Evolutionary conservation across 2,329 filamentous ascomycete species (phyloP).

Genomic region (Penicillium sp.): DNA sequence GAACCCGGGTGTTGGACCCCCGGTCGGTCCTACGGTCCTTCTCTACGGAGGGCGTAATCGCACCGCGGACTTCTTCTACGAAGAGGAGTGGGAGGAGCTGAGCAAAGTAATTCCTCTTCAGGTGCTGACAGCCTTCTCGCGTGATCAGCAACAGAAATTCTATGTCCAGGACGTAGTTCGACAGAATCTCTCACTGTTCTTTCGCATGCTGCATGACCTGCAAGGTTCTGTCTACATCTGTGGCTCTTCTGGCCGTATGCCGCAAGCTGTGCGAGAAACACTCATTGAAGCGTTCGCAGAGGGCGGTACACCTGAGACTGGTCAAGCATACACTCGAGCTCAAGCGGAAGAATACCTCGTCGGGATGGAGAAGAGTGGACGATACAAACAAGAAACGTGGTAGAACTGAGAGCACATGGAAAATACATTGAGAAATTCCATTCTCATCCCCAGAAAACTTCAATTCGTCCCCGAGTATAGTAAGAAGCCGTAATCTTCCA

Average conservation of each 20-base stretch:
- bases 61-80: constrained; percentile 73
- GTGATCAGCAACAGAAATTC: constrained; percentile 59
- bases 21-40: constrained; percentile 50
- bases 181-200: constrained; percentile 46
- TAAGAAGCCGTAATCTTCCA: too few species aligned
- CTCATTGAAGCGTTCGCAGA: constrained; percentile 55
- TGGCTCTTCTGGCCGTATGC: constrained; percentile 63
- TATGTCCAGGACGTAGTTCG: constrained; percentile 63
- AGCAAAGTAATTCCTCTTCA: constrained; percentile 41
- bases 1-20: constrained; percentile 22
- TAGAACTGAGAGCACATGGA: constrained; percentile 25
- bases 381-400: constrained; percentile 68
- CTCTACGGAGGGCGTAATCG: constrained; percentile 81
- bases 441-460: too few species aligned
- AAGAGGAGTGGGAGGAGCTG: constrained; percentile 62
- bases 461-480: too few species aligned
- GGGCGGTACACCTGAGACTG: constrained; percentile 41
- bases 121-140: constrained; percentile 62
- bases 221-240: constrained; percentile 49
- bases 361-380: constrained; percentile 54
- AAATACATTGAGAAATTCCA: not conserved
- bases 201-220: constrained; percentile 46
- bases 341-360: constrained; percentile 53
- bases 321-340: constrained; percentile 31
- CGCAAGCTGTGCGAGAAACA: constrained; percentile 61